Evolutionary conservation across 805 yeast species (phyloP).

Genomic region (Candida silvatica): DNA sequence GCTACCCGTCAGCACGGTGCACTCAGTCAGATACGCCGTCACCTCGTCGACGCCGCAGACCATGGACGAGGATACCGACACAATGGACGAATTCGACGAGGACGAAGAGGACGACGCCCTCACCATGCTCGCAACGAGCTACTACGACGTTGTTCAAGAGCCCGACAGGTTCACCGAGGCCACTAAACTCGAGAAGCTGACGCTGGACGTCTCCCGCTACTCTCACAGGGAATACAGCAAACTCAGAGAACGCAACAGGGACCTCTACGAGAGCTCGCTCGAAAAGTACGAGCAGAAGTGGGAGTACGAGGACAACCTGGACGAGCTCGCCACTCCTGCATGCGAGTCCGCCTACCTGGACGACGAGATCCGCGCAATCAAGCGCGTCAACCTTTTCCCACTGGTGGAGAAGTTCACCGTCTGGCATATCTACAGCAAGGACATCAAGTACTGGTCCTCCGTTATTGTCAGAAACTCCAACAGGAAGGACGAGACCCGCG

Average conservation of each 20-base stretch:
- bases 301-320: constrained; percentile 33
- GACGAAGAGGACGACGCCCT: background rate
- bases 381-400: constrained; percentile 68
- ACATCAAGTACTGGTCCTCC: constrained; percentile 93
- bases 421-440: constrained; percentile 54
- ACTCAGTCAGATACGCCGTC: too few relatives aligned
- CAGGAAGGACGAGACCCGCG: constrained; percentile 76
- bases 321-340: constrained; percentile 21
- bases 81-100: background rate
- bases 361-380: constrained; percentile 30
- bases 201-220: constrained; percentile 18
- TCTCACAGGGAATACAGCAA: constrained; percentile 21
- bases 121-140: constrained; percentile 4
- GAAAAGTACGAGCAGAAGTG: constrained; percentile 28
- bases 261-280: constrained; percentile 15
- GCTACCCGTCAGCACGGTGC: too few relatives aligned
- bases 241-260: constrained; percentile 19
- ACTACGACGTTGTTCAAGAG: constrained; percentile 14
- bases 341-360: constrained; percentile 18
- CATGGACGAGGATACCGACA: background rate
- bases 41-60: background rate
- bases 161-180: constrained; percentile 18
- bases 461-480: constrained; percentile 97
- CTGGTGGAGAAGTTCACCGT: constrained; percentile 86
- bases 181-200: constrained; percentile 19